phyloP scores from a whole-genome alignment of 2,329 filamentous ascomycete species.

The Aspergillus neotritici region DNA sequence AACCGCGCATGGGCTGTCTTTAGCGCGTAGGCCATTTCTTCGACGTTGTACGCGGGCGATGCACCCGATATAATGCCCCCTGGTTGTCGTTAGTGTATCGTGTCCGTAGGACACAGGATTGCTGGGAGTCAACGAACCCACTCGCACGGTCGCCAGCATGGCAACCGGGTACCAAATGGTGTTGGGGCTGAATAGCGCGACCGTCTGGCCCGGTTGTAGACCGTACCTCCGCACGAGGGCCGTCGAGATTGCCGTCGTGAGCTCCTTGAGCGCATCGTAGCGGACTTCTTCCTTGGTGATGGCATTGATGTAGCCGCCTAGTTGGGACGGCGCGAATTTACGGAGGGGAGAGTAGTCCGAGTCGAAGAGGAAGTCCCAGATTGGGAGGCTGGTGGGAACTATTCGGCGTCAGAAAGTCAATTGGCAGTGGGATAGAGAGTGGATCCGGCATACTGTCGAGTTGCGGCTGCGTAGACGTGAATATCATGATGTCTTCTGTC shows the following conservation, averaged over 20 bases:
- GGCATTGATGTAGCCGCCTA: constrained; percentile 49
- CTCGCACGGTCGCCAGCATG: constrained; percentile 52
- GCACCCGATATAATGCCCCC: constrained; percentile 56
- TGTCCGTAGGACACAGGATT: background rate
- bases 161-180: constrained; percentile 63
- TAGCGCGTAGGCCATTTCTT: constrained; percentile 63
- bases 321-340: constrained; percentile 33
- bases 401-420: background rate
- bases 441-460: no score
- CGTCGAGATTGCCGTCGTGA: constrained; percentile 56
- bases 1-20: constrained; percentile 54
- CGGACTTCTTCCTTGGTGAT: constrained; percentile 54
- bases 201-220: constrained; percentile 50
- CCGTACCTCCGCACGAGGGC: constrained; percentile 53
- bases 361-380: constrained; percentile 59
- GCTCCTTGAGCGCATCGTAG: constrained; percentile 54
- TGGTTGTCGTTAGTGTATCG: constrained; percentile 1
- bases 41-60: constrained; percentile 60
- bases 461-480: no score
- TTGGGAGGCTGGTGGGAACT: constrained; percentile 26
- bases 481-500: no score
- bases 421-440: no score
- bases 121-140: constrained; percentile 25
- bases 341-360: constrained; percentile 48
- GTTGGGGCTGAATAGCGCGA: constrained; percentile 59